Percentiles rank a stretch among this genome's conserved stretches.
Evolutionary conservation across 2,329 filamentous ascomycete genomes (phyloP).

Genomic region (Alternaria panax): DNA sequence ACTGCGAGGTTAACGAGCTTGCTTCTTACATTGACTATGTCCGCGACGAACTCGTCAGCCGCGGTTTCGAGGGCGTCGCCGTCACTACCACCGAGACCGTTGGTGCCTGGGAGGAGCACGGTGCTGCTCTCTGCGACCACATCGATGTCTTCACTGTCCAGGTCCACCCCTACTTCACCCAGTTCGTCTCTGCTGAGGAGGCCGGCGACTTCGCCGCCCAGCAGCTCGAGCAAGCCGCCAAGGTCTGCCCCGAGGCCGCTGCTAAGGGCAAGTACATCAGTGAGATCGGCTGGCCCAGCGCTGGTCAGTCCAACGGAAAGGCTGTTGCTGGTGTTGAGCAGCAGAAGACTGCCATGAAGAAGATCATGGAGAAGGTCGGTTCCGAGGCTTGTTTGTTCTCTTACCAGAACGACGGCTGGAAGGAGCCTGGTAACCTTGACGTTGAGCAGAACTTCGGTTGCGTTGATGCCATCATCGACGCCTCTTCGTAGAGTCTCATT

Average conservation of each 20-base stretch:
- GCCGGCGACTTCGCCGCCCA: slow-evolving; percentile 79
- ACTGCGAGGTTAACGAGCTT: slow-evolving; percentile 70
- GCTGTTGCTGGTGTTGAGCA: slow-evolving; percentile 72
- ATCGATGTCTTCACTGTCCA: slow-evolving; percentile 85
- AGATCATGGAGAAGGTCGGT: slow-evolving; percentile 72
- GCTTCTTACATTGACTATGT: slow-evolving; percentile 72
- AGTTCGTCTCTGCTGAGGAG: slow-evolving; percentile 64
- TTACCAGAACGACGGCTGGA: slow-evolving; percentile 82
- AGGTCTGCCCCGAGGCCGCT: slow-evolving; percentile 68
- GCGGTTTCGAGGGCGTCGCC: slow-evolving; percentile 72
- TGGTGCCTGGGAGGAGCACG: slow-evolving; percentile 73
- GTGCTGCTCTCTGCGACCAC: slow-evolving; percentile 68
- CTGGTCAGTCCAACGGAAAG: slow-evolving; percentile 72
- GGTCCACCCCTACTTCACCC: slow-evolving; percentile 95
- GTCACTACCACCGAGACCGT: slow-evolving; percentile 88
- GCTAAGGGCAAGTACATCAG: slow-evolving; percentile 76
- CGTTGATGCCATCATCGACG: slow-evolving; percentile 54
- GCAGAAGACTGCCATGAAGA: slow-evolving; percentile 75
- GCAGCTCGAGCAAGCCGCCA: slow-evolving; percentile 75
- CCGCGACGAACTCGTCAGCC: slow-evolving; percentile 66
- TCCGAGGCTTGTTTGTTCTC: slow-evolving; percentile 81
- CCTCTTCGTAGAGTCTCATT: slow-evolving; percentile 7
- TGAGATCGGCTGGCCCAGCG: slow-evolving; percentile 88
- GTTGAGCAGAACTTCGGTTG: slow-evolving; percentile 87
- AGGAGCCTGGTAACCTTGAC: slow-evolving; percentile 69